A percentile compares a stretch with the other conserved stretches of the same genome.
phyloP scores from a whole-genome alignment of 805 yeast species.

The Wickerhamiella azymoides region DNA sequence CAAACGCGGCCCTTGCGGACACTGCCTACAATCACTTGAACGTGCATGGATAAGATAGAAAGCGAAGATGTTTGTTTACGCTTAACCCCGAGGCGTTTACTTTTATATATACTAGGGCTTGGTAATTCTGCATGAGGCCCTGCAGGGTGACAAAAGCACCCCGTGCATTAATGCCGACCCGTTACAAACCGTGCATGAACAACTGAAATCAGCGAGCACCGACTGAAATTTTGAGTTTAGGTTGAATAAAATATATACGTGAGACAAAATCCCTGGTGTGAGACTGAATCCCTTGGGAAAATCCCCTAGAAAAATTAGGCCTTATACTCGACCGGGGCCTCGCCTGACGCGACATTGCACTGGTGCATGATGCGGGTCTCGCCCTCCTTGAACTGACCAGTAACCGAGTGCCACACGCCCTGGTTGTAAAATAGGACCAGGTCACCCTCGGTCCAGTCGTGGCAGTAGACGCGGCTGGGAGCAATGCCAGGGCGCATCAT shows the following conservation, averaged over 20 bases:
- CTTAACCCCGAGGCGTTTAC: no score
- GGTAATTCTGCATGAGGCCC: no score
- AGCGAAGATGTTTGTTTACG: no score
- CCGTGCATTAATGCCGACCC: no score
- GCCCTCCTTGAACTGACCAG: slow-evolving; percentile 70
- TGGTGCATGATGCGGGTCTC: slow-evolving; percentile 85
- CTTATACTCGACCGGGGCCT: slow-evolving; percentile 36
- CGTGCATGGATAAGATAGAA: neutral
- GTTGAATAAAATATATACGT: no score
- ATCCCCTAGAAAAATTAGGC: neutral
- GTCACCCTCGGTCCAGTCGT: slow-evolving; percentile 74
- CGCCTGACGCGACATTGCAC: slow-evolving; percentile 77
- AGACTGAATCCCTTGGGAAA: no score
- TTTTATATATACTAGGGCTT: neutral
- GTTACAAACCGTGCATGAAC: no score
- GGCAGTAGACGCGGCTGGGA: slow-evolving; percentile 62
- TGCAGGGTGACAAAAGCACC: no score
- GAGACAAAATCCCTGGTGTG: no score
- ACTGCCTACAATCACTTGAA: slow-evolving; percentile 11
- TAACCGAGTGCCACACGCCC: slow-evolving; percentile 86
- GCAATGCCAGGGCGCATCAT: slow-evolving; percentile 78
- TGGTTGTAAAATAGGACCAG: slow-evolving; percentile 75
- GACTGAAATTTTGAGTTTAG: no score
- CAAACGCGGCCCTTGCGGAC: slow-evolving; percentile 10
- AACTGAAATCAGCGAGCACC: no score